Percentiles rank a stretch among this genome's conserved stretches.
Evolutionary conservation across 306 rosid genomes (phyloP).

Genomic region (Casuarina cunninghamiana): DNA sequence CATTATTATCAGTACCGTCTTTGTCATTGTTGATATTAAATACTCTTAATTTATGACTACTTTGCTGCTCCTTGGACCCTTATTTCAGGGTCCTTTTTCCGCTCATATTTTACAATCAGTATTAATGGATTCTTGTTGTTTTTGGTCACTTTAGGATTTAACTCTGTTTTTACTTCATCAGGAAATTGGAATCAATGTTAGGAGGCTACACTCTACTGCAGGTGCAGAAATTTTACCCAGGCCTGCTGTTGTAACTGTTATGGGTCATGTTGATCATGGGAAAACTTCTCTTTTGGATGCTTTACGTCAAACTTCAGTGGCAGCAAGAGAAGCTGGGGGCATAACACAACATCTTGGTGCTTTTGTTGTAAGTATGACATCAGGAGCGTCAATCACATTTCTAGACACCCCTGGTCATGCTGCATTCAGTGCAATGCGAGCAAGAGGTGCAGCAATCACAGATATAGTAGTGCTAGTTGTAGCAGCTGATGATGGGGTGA

Average conservation of each 20-base stretch:
- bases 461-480: constrained; percentile 92
- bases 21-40: no score
- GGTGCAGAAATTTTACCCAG: constrained; percentile 74
- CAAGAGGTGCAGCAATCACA: constrained; percentile 95
- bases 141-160: constrained; percentile 11
- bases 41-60: no score
- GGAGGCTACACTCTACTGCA: constrained; percentile 76
- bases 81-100: background rate
- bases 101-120: constrained; percentile 10
- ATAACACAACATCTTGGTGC: constrained; percentile 99
- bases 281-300: constrained; percentile 97
- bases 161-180: constrained; percentile 37
- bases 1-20: background rate
- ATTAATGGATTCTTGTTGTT: constrained; percentile 22
- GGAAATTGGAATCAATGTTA: constrained; percentile 79
- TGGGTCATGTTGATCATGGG: constrained; percentile 99
- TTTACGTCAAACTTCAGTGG: constrained; percentile 89
- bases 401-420: constrained; percentile 99
- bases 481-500: constrained; percentile 99
- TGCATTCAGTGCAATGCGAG: constrained; percentile 98
- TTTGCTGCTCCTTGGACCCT: background rate
- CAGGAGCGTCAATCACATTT: constrained; percentile 92
- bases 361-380: constrained; percentile 80
- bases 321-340: constrained; percentile 95
- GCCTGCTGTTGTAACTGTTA: constrained; percentile 88